Conservation (phyloP, 768 basidiomycete species). For the Saitozyma podzolica region DNA sequence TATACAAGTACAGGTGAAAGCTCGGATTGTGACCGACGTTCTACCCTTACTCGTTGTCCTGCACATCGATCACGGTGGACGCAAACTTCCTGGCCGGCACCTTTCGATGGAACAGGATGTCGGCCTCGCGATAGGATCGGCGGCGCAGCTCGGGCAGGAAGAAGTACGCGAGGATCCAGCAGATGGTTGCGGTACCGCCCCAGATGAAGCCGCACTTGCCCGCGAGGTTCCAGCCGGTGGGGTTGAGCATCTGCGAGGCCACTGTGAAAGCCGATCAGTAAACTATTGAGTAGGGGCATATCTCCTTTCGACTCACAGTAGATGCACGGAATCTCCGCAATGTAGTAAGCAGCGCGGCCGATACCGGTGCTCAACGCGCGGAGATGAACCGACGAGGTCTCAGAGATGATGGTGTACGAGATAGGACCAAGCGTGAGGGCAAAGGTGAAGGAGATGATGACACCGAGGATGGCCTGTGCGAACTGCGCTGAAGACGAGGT, state of each 20-base stretch:
- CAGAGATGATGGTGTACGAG: slow-evolving; percentile 33
- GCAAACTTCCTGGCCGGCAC: slow-evolving; percentile 43
- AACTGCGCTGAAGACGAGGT: slow-evolving; percentile 16
- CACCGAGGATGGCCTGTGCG: slow-evolving; percentile 41
- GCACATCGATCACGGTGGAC: slow-evolving; percentile 30
- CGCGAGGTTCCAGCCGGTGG: slow-evolving; percentile 34
- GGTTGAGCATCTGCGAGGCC: slow-evolving; percentile 42
- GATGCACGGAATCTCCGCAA: slow-evolving; percentile 40
- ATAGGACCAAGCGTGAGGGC: slow-evolving; percentile 35
- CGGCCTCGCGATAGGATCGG: slow-evolving; percentile 49
- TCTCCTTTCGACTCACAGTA: slow-evolving; percentile 18
- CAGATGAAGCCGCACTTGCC: slow-evolving; percentile 46
- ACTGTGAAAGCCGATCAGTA: slow-evolving; percentile 17
- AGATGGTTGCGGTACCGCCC: slow-evolving; percentile 31
- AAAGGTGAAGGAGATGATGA: slow-evolving; percentile 42
- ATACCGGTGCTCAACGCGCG: slow-evolving; percentile 43
- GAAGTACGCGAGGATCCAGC: slow-evolving; percentile 38
- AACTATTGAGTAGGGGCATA: neutral
- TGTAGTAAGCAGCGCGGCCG: slow-evolving; percentile 45
- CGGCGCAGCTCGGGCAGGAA: slow-evolving; percentile 48
- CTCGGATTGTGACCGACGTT: neutral
- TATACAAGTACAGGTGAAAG: too few relatives aligned
- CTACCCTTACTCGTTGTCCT: slow-evolving; percentile 29
- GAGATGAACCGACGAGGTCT: slow-evolving; percentile 40
- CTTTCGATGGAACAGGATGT: slow-evolving; percentile 49